Evolutionary conservation across 441 rosid species (phyloP), one percentile per base, ranked within the genome.

Genomic region (Gossypium gossypioides): DNA sequence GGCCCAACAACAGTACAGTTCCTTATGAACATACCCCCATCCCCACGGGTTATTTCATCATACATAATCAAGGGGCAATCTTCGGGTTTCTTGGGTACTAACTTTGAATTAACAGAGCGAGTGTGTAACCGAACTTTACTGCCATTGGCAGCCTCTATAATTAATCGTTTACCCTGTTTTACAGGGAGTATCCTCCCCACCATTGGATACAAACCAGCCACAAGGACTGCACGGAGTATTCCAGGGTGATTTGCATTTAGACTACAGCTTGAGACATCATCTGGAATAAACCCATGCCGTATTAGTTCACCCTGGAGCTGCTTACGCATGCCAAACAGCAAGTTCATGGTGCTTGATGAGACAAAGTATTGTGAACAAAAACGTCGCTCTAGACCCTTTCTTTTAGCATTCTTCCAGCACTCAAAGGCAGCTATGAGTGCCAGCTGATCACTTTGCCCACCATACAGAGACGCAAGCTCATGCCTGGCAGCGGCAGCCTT

Each of bases 1-100:
- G 89, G 89, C 59, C 90, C 93, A 72, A 83, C 79, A 76, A 87
- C 81, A 1, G 87, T 91, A 74, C 89, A 86, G 60, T 91, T 91
- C 80, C 87, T 85, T 69, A 93, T 83, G 78, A 79, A 82, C 89
- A 89, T 80, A 77, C 90, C 88, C 55, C 86, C 87, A 74, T 91
- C 97, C 7, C 97, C 98, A 64, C 93, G 96, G 16, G 88, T 90
- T 74, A 96, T 84, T 85, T 96, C 98, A 80, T 96, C 97, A 60
- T 82, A 93, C 21, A 91, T 77, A 76, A 93, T 73, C 78, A 90
- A 79, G 22, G 97, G 86, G 58, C 76, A 85, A 64, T 72, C 82
- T 8, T 78, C 78, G 24, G 76, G 62, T 79, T 85, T 81, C 70
- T 72, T 78, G 37, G 80, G 78, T 1, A 88, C 75, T 59, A 88